phyloP scores from a whole-genome alignment of 2,329 filamentous ascomycete genomes.

The Calonectria hongkongensis region DNA sequence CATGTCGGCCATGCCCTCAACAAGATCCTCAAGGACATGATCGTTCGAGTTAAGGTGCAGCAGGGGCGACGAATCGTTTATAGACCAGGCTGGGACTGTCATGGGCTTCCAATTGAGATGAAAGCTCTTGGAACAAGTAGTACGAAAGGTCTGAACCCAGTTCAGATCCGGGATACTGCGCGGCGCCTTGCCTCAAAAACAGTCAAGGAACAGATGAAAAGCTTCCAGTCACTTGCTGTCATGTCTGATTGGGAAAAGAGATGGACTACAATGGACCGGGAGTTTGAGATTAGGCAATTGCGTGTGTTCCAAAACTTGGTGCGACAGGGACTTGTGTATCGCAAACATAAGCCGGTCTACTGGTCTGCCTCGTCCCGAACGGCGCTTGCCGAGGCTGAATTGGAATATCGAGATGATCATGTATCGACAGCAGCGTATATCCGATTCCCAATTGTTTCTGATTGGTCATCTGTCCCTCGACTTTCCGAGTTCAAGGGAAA shows the following conservation, averaged over 20 bases:
- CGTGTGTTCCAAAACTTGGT: slow-evolving; percentile 86
- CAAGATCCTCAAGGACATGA: slow-evolving; percentile 97
- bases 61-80: slow-evolving; percentile 84
- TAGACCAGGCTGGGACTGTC: slow-evolving; percentile 97
- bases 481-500: slow-evolving; percentile 65
- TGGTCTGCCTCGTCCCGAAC: slow-evolving; percentile 89
- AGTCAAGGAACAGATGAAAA: slow-evolving; percentile 82
- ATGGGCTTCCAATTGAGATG: slow-evolving; percentile 96
- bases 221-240: slow-evolving; percentile 83
- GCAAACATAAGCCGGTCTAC: slow-evolving; percentile 88
- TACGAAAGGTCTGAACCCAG: slow-evolving; percentile 67
- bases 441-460: slow-evolving; percentile 80
- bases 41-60: slow-evolving; percentile 86
- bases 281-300: slow-evolving; percentile 85
- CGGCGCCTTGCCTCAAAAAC: slow-evolving; percentile 80
- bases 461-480: slow-evolving; percentile 57
- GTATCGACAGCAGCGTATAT: slow-evolving; percentile 85
- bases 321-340: slow-evolving; percentile 82
- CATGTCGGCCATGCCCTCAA: slow-evolving; percentile 97
- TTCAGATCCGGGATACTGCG: slow-evolving; percentile 79
- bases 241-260: slow-evolving; percentile 87
- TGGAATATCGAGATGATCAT: slow-evolving; percentile 88
- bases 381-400: slow-evolving; percentile 87
- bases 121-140: slow-evolving; percentile 84
- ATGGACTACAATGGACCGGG: slow-evolving; percentile 87